A percentile compares a stretch with the other conserved stretches of the same genome.
These are phyloP conservation scores for Ceriops tagal DNA, from an alignment of 345 rosid species.

Conservation along the genomic window DNA sequence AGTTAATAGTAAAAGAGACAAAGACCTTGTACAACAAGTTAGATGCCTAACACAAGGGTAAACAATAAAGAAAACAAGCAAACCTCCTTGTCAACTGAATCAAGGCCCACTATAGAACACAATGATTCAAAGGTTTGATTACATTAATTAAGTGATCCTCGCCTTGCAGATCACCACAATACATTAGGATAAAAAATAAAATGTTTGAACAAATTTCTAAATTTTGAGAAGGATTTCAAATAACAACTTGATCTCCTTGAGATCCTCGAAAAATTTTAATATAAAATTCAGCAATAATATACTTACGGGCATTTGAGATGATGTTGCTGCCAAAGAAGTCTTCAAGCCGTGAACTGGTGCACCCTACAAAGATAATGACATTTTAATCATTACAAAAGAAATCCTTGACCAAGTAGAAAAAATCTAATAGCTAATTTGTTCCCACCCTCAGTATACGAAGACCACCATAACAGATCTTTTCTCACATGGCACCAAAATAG, in stretches of 20 bases:
- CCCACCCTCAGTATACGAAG: neutral
- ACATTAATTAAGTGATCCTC: too few species aligned
- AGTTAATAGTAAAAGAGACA: slow-evolving; percentile 1
- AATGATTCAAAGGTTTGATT: neutral
- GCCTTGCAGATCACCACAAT: too few species aligned
- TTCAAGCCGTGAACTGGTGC: slow-evolving; percentile 72
- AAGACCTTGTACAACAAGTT: neutral
- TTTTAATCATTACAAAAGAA: slow-evolving; percentile 6
- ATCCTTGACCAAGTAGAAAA: neutral
- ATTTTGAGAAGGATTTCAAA: neutral
- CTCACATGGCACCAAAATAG: slow-evolving; percentile 9
- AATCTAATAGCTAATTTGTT: neutral
- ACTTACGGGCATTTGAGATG: slow-evolving; percentile 65
- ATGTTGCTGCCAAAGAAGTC: slow-evolving; percentile 52
- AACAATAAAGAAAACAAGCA: too few species aligned
- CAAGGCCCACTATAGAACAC: neutral
- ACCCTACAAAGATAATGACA: slow-evolving; percentile 48
- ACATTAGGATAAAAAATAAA: too few species aligned
- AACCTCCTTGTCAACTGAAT: neutral
- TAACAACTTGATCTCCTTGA: neutral
- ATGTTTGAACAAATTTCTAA: neutral
- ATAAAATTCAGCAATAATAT: slow-evolving; percentile 2
- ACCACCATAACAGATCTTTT: neutral
- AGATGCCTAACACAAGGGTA: neutral
- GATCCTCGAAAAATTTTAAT: neutral